A percentile compares a stretch with the other conserved stretches of the same genome.
These are phyloP conservation scores for Metschnikowia lachancei DNA, from an alignment of 805 yeast genomes.

Conservation along the genomic window DNA sequence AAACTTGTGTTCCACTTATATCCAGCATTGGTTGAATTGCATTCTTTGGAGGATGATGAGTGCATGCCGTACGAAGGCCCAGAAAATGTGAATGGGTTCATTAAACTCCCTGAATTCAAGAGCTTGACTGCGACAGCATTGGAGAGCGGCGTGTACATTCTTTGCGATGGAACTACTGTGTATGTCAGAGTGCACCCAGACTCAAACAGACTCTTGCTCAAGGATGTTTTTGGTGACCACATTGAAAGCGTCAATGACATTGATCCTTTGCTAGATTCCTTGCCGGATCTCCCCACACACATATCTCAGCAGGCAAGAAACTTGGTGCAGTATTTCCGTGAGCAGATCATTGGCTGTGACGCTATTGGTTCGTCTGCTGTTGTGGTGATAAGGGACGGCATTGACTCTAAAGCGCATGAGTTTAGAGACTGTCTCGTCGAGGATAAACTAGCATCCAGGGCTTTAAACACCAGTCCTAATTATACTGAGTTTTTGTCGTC, in stretches of 20 bases:
- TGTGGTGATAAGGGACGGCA: conserved; percentile 60
- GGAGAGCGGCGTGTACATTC: conserved; percentile 73
- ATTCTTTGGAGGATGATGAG: conserved; percentile 58
- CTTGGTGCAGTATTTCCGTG: conserved; percentile 54
- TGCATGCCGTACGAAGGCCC: conserved; percentile 31
- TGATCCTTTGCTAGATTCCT: conserved; percentile 49
- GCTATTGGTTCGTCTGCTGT: conserved; percentile 41
- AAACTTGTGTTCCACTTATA: conserved; percentile 64
- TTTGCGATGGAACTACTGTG: conserved; percentile 64
- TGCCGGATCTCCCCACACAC: conserved; percentile 70
- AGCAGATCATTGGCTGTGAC: conserved; percentile 28
- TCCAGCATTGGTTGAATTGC: conserved; percentile 76
- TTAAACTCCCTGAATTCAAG: conserved; percentile 49
- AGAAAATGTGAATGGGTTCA: conserved; percentile 42
- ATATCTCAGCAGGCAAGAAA: conserved; percentile 67
- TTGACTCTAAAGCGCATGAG: conserved; percentile 53
- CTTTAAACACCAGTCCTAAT: conserved; percentile 39
- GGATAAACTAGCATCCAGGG: conserved; percentile 41
- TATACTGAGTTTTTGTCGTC: conserved; percentile 66
- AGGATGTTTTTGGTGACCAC: conserved; percentile 68
- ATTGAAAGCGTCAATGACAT: conserved; percentile 47
- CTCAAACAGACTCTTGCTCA: conserved; percentile 62
- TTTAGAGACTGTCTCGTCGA: conserved; percentile 68
- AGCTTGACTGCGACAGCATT: conserved; percentile 45
- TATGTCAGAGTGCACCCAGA: conserved; percentile 67